Base-by-base conservation (phyloP, 139 green algal species). In the Tetradesmus obliquus region DNA sequence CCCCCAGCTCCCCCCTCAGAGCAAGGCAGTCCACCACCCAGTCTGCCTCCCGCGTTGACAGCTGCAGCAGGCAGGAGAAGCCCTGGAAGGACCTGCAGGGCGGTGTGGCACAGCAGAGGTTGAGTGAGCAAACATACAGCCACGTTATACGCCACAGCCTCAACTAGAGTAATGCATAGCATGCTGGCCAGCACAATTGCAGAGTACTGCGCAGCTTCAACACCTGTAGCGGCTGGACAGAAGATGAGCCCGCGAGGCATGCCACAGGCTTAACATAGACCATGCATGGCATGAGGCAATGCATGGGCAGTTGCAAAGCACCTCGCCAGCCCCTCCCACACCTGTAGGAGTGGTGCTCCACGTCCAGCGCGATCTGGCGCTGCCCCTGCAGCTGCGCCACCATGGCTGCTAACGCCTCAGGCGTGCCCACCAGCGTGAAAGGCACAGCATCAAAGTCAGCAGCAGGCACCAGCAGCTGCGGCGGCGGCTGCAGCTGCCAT, bases 31-130 rank as follows among this genome's bases (percentile, higher is more conserved):
- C 98, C 10, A 99, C 95, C 5, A 99, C 87, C n/a, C 96, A 97
- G 94, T 99, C 98, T 20, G 94, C 89, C 10, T 79, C 71, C 32
- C 98, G 94, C 6, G 95, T 99, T 55, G 95, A 98, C 51, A 99
- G 54, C 93, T 99, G 98, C 95, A 99, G 97, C 22, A 99, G 94
- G 93, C 98, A 99, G 15, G 95, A 97, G 93, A 99, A 99, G 74
- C 98, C 98, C 86, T 96, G 94, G 87, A 95, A 96, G 0, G 93
- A 94, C 82, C 94, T 95, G 91, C 76, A 79, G 13, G 19, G 24
- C 32, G 55, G 76, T 19, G 60, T 32, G 24, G 71, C 8, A 22
- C 32, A 45, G 32, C 32, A 45, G 32, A 45, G 32, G 32, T 45
- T 45, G 32, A 45, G 0, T 45, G 32, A 45, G 32, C 32, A 45